Base-by-base conservation (phyloP, 2,329 filamentous ascomycete species). In the Trichoderma gracile region DNA sequence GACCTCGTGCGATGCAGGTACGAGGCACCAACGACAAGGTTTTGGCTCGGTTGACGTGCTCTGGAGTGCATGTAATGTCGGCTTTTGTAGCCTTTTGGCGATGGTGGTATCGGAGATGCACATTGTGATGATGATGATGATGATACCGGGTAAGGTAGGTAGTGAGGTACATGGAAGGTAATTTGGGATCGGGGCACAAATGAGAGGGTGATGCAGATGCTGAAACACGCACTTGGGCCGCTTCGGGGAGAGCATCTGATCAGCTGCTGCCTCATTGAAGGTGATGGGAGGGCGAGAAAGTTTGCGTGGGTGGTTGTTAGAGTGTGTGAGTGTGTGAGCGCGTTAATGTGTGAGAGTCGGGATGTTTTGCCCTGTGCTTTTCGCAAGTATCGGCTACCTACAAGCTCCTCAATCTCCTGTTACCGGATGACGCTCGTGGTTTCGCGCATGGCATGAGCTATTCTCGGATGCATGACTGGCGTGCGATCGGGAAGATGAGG, bases 171-270 rank as follows among this genome's bases (percentile, higher is more conserved):
- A 25, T 25, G 25, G 3, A 25, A 25, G 25, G 25, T 25, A 38
- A 38, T 38, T 14, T 38, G 14, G 33, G 33, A 3, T 38, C 10
- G 50, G 50, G 30, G 54, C 42, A 60, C 30, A 42, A 52, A 60
- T 60, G 50, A 23, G 46, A 60, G 57, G 57, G 33, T 30, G 57
- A 52, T 43, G 45, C 57, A 52, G 46, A 52, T n/a, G 57, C 57
- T 60, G 57, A 60, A 60, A 60, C 57, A 52, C 38, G 46, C 57
- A 60, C 57, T 60, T 60, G 57, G 57, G 33, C 57, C 46, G 19
- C 33, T 38, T 60, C 33, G 21, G 47, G 57, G 46, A 10, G 19
- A 53, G 50, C 27, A 21, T 33, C 27, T n/a, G 50, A 52, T 42
- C 47, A 49, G 12, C 40, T 21, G 45, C 57, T 23, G 33, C 47